phyloP scores from a whole-genome alignment of 176 grass and related monocot genomes.

The maize (Zea mays) region Zm-B73-REFERENCE-NAM-5.0 NC_050100.1:140680001-140680500 shows the following conservation, averaged over 20 bases:
- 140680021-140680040: neutral
- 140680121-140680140: slow-evolving; percentile 28
- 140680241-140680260: slow-evolving; percentile 76
- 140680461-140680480: slow-evolving; percentile 64
- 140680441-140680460: slow-evolving; percentile 59
- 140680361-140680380: slow-evolving; percentile 57
- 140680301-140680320: slow-evolving; percentile 59
- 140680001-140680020: neutral
- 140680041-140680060: slow-evolving; percentile 16
- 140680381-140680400: slow-evolving; percentile 56
- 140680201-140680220: slow-evolving; percentile 47
- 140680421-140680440: slow-evolving; percentile 53
- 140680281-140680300: slow-evolving; percentile 73
- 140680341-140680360: slow-evolving; percentile 54
- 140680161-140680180: slow-evolving; percentile 44
- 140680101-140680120: slow-evolving; percentile 13
- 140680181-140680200: slow-evolving; percentile 49
- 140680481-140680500: slow-evolving; percentile 27
- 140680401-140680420: slow-evolving; percentile 39
- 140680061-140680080: neutral
- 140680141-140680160: slow-evolving; percentile 47
- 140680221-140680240: slow-evolving; percentile 49
- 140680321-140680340: slow-evolving; percentile 52
- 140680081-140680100: neutral
- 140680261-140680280: slow-evolving; percentile 58